phyloP scores from a whole-genome alignment of 179 eudicot genomes.

The Amaranthus tricolor region DNA sequence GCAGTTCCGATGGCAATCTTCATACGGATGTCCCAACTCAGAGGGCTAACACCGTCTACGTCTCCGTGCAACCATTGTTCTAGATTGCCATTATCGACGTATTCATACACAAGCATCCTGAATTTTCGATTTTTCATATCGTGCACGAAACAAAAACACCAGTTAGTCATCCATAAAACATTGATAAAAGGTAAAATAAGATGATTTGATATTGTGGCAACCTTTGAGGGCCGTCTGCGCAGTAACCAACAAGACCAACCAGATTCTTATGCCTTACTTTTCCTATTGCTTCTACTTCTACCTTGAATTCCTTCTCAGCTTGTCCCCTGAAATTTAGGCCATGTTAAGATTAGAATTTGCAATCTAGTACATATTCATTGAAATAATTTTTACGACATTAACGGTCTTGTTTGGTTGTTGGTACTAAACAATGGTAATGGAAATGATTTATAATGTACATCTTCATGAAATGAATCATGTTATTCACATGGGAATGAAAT shows the following conservation, averaged over 20 bases:
- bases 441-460: too few species aligned
- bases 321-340: constrained; percentile 58
- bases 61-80: constrained; percentile 97
- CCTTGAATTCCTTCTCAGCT: constrained; percentile 94
- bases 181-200: background rate
- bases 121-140: constrained; percentile 15
- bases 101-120: constrained; percentile 90
- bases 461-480: too few species aligned
- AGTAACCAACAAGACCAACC: constrained; percentile 82
- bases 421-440: too few species aligned
- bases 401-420: too few species aligned
- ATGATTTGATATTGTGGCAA: constrained; percentile 19
- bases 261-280: constrained; percentile 94
- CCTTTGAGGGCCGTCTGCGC: constrained; percentile 88
- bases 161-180: constrained; percentile 15
- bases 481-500: too few species aligned
- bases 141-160: background rate
- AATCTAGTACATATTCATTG: background rate
- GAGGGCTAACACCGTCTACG: constrained; percentile 55
- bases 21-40: constrained; percentile 80
- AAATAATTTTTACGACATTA: too few species aligned
- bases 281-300: constrained; percentile 98
- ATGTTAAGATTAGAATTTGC: background rate
- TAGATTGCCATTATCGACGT: constrained; percentile 77
- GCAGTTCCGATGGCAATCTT: constrained; percentile 86